Evolutionary conservation across 768 basidiomycete species (phyloP), one percentile per base, ranked within the genome.

Genomic region (Tulasnella sp.): DNA sequence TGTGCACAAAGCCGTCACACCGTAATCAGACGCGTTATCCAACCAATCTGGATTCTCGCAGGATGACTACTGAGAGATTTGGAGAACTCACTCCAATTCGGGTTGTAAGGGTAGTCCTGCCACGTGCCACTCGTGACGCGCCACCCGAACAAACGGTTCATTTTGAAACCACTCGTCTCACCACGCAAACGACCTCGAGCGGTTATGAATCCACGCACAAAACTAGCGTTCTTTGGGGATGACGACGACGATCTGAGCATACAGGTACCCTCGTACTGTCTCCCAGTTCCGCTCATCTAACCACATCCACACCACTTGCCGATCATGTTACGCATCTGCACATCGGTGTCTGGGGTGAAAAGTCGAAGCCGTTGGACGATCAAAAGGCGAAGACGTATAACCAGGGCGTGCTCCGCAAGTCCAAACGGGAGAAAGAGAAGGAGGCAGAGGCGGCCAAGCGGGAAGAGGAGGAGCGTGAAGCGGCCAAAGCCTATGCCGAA

Each of bases 361-460:
- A 57, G 55, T 46, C 55, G 17, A 88, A 84, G 75, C 74, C 84
- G 58, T 75, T 94, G 59, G 88, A 89, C 64, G 83, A 85, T 65
- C 79, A 83, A 64, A 94, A 94, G 70, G 71, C 86, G 58, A 84
- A 86, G 34, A 84, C 87, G 46, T 96, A 87, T 70, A 70, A 86
- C 31, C 81, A 88, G 66, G 91, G 70, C n/a, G 86, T 79, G 35
- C 79, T 83, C 51, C 81, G 83, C 59, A 97, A 98, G 73, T 91
- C 91, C 14, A 82, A 84, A 58, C 76, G 86, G 62, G 93, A 98
- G 70, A 85, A 86, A 65, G 96, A 98, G 67, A 83, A 82, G 65
- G 93, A 97, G 65, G 84, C 84, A 48, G 93, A 88, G 34, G 91
- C 93, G 65, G 84, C 83, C 36, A 96, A 91, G 71, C 82, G 83